Evolutionary conservation across 2,329 filamentous ascomycete species (phyloP).

Genomic region (Didymella keratinophila): DNA sequence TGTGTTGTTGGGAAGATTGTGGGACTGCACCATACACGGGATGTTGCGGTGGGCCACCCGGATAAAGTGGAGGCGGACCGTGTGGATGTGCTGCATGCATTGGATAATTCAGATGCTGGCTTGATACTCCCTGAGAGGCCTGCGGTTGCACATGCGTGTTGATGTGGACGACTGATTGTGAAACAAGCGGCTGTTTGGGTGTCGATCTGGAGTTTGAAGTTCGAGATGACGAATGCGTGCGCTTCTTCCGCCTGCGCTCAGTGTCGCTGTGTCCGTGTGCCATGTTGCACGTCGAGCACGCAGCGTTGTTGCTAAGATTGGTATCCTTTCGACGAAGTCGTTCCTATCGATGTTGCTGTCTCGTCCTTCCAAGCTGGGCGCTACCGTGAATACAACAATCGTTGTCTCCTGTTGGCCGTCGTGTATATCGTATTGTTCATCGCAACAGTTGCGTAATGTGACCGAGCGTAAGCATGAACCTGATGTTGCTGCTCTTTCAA

Average conservation of each 20-base stretch:
- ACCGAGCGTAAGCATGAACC: slow-evolving; percentile 7
- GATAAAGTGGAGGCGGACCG: slow-evolving; percentile 22
- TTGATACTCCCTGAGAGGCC: slow-evolving; percentile 23
- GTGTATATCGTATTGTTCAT: slow-evolving; percentile 14
- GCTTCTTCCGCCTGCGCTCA: slow-evolving; percentile 16
- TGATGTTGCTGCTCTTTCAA: slow-evolving; percentile 6
- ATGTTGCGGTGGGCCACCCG: slow-evolving; percentile 27
- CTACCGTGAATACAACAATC: slow-evolving; percentile 19
- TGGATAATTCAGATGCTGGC: slow-evolving; percentile 23
- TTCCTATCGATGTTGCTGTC: background rate
- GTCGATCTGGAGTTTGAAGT: slow-evolving; percentile 6
- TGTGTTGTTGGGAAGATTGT: slow-evolving; percentile 27
- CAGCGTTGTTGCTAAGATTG: background rate
- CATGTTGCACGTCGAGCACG: slow-evolving; percentile 4
- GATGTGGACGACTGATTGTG: slow-evolving; percentile 10
- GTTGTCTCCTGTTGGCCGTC: slow-evolving; percentile 16
- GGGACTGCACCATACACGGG: slow-evolving; percentile 34
- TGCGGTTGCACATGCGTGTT: slow-evolving; percentile 8
- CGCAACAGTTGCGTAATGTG: slow-evolving; percentile 16
- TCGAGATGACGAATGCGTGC: slow-evolving; percentile 16
- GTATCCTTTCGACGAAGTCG: background rate
- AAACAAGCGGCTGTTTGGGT: slow-evolving; percentile 7
- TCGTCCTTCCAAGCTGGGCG: background rate
- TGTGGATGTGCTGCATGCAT: slow-evolving; percentile 17
- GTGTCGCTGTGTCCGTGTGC: slow-evolving; percentile 16